A percentile compares a stretch with the other conserved stretches of the same genome.
Evolutionary conservation across 2,329 filamentous ascomycete species (phyloP).

Genomic region (Parastagonospora nodorum): DNA sequence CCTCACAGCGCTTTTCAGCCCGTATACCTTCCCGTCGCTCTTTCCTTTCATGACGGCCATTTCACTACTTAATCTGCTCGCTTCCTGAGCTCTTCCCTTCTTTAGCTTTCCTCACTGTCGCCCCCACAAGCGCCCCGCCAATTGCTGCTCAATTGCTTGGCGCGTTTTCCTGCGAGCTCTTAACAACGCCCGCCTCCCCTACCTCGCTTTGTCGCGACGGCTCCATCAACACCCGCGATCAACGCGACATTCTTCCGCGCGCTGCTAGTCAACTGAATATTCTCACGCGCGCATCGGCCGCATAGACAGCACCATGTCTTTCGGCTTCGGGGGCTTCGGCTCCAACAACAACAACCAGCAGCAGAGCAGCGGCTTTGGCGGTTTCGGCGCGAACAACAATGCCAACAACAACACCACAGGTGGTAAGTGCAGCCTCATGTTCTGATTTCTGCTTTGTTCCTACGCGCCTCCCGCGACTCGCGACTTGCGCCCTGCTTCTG

Average conservation of each 20-base stretch:
- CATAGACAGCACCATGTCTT: conserved; percentile 47
- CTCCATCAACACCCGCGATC: conserved; percentile 23
- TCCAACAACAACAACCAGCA: conserved; percentile 44
- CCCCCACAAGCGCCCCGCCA: conserved; percentile 19
- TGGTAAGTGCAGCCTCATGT: conserved; percentile 56
- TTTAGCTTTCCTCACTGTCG: conserved; percentile 12
- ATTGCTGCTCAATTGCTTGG: conserved; percentile 34
- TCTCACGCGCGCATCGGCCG: conserved; percentile 28
- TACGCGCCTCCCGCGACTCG: conserved; percentile 27
- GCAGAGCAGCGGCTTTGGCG: conserved; percentile 42
- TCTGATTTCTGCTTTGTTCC: conserved; percentile 13
- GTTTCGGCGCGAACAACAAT: conserved; percentile 45
- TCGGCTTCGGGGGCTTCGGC: conserved; percentile 59
- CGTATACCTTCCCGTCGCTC: conserved; percentile 23
- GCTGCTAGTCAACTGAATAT: conserved; percentile 21
- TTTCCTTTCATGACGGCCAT: conserved; percentile 35
- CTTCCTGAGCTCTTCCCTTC: conserved; percentile 29
- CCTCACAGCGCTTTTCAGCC: conserved; percentile 18
- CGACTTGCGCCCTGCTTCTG: conserved; percentile 25
- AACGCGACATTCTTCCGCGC: conserved; percentile 22
- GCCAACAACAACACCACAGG: conserved; percentile 43
- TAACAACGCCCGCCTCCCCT: conserved; percentile 20
- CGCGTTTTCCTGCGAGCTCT: conserved; percentile 40
- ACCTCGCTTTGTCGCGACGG: conserved; percentile 21
- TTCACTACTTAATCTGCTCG: conserved; percentile 38